Percentiles rank a stretch among this genome's conserved stretches.
These are phyloP conservation scores for Boletellus sp. DNA, from an alignment of 768 basidiomycete species.

Conservation along the genomic window DNA sequence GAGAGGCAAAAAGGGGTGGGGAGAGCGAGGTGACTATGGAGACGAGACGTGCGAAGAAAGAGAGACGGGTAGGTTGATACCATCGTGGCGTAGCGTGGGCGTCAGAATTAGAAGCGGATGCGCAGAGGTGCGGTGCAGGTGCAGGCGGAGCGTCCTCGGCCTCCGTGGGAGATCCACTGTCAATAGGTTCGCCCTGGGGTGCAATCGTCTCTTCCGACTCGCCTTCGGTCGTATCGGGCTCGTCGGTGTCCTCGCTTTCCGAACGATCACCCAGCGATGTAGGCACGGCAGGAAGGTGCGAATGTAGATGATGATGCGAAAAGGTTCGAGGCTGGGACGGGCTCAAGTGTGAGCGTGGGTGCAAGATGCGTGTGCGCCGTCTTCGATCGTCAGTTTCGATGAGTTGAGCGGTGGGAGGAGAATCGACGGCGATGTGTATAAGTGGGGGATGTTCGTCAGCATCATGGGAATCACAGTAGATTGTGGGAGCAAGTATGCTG, in stretches of 20 bases:
- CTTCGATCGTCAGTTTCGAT: not conserved
- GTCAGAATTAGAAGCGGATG: not conserved
- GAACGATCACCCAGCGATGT: conserved; percentile 24
- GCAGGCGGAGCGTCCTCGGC: conserved; percentile 2
- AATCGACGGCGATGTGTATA: not conserved
- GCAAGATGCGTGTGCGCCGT: not conserved
- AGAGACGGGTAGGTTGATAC: not conserved
- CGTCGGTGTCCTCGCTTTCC: conserved; percentile 21
- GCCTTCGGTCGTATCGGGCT: conserved; percentile 11
- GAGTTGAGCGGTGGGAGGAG: conserved; percentile 1
- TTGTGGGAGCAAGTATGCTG: not conserved
- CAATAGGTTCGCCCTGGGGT: not conserved
- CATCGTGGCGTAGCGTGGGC: conserved; percentile 4
- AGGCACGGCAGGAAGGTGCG: conserved; percentile 22
- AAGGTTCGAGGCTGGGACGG: not conserved
- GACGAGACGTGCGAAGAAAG: not conserved
- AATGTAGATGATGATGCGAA: not conserved
- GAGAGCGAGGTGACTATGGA: conserved; percentile 67
- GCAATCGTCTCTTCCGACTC: conserved; percentile 24
- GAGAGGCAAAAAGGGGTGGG: conserved; percentile 78
- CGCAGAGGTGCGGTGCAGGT: not conserved
- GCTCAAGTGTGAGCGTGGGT: not conserved
- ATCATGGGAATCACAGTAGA: conserved; percentile 11
- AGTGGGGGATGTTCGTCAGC: not conserved
- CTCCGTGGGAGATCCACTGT: conserved; percentile 15